phyloP scores from a whole-genome alignment of 1,139 yeast species.

The Candida sojae region DNA sequence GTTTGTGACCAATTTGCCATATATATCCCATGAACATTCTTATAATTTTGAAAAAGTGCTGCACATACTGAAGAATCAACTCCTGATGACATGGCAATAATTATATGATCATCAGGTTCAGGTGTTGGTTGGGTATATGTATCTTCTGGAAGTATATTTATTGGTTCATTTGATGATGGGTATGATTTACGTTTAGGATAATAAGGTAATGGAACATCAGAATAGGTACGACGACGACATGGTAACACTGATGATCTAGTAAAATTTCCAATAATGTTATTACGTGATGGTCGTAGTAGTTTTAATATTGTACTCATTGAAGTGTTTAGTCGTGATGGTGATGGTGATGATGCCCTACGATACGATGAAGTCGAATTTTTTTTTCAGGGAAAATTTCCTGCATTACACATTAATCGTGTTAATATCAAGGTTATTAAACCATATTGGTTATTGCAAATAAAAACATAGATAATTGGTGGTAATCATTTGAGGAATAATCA shows the following conservation, averaged over 20 bases:
- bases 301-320: background rate
- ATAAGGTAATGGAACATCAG: conserved; percentile 10
- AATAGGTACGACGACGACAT: background rate
- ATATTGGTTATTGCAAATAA: no score
- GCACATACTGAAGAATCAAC: conserved; percentile 95
- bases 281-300: background rate
- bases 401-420: no score
- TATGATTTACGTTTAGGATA: conserved; percentile 10
- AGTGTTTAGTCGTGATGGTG: no score
- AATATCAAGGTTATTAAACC: no score
- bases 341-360: no score
- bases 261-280: no score
- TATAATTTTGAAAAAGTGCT: conserved; percentile 53
- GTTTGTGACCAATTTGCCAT: conserved; percentile 91
- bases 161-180: conserved; percentile 7
- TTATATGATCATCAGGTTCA: conserved; percentile 53
- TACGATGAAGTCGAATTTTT: no score
- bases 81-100: conserved; percentile 95
- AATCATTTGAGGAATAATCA: no score
- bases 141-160: conserved; percentile 7
- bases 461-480: no score
- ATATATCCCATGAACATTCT: conserved; percentile 73
- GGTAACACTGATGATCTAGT: no score
- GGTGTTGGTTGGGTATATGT: conserved; percentile 47
- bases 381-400: no score